Percentiles rank a stretch among this genome's conserved stretches.
Evolutionary conservation across 345 rosid species (phyloP).

Genomic region (Noccaea caerulescens): DNA sequence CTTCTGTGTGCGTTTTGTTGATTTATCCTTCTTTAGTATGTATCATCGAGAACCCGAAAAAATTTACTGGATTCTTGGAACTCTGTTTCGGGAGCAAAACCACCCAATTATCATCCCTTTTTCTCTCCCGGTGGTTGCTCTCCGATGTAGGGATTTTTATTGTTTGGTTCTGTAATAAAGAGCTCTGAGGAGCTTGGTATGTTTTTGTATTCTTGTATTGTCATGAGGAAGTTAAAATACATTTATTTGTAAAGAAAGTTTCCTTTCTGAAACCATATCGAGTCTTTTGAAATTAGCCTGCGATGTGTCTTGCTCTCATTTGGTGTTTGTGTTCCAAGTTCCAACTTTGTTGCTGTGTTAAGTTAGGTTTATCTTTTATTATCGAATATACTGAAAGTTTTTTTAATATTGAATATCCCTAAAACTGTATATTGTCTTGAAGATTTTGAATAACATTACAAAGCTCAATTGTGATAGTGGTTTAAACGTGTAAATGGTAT

Average conservation of each 20-base stretch:
- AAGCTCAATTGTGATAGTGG: too few species aligned
- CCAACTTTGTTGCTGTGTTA: neutral
- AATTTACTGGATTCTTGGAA: conserved; percentile 34
- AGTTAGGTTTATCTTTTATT: too few species aligned
- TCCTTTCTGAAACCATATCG: conserved; percentile 25
- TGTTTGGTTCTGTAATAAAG: conserved; percentile 43
- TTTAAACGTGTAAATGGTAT: too few species aligned
- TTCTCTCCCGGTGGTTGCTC: conserved; percentile 32
- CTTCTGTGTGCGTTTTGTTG: conserved; percentile 38
- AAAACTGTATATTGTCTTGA: too few species aligned
- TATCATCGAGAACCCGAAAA: conserved; percentile 15
- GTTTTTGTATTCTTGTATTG: conserved; percentile 42
- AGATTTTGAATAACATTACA: too few species aligned
- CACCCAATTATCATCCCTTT: neutral
- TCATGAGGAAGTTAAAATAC: conserved; percentile 38
- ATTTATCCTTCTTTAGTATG: conserved; percentile 32
- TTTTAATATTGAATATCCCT: too few species aligned
- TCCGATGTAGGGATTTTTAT: conserved; percentile 39
- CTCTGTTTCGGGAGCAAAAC: conserved; percentile 32
- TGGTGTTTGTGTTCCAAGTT: conserved; percentile 5
- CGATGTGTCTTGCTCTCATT: conserved; percentile 9
- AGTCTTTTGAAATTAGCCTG: conserved; percentile 11
- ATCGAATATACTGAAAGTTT: too few species aligned
- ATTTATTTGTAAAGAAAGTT: conserved; percentile 45
- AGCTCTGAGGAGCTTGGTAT: conserved; percentile 40